Percentiles rank a stretch among this genome's conserved stretches.
Evolutionary conservation across 2,329 filamentous ascomycete species (phyloP).

Genomic region (Emericellopsis atlantica): DNA sequence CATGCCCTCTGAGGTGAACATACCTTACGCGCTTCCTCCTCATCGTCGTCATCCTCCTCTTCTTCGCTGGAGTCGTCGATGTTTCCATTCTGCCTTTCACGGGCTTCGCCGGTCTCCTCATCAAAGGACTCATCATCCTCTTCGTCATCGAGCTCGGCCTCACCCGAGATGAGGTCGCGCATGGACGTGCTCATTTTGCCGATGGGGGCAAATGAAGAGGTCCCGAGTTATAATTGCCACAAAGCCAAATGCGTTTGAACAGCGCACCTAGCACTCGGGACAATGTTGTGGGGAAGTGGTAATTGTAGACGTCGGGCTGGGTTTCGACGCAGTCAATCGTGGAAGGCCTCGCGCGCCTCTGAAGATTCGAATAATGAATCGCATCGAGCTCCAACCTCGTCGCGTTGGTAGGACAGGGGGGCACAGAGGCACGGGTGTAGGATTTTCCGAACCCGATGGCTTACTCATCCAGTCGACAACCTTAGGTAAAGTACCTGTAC

Average conservation of each 20-base stretch:
- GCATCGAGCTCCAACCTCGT: constrained; percentile 1
- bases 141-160: constrained; percentile 76
- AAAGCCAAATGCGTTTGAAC: too few relatives aligned
- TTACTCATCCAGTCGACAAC: background rate
- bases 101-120: constrained; percentile 56
- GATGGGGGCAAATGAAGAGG: constrained; percentile 1
- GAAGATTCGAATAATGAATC: constrained; percentile 1
- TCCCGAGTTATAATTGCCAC: background rate
- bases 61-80: constrained; percentile 84
- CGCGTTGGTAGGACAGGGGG: background rate
- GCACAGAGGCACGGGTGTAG: background rate
- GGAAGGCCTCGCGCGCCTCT: constrained; percentile 1
- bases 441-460: background rate
- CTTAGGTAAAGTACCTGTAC: too few relatives aligned
- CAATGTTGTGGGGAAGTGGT: background rate
- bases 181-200: constrained; percentile 49
- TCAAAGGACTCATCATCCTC: constrained; percentile 77
- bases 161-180: constrained; percentile 69
- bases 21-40: constrained; percentile 69
- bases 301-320: background rate
- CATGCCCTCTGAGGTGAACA: background rate
- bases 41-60: constrained; percentile 84
- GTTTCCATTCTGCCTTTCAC: constrained; percentile 22
- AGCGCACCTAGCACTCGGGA: background rate
- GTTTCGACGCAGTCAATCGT: background rate